These are phyloP conservation scores for Amanita polypyramis DNA, from an alignment of 768 basidiomycete genomes.

Conservation along the genomic window DNA sequence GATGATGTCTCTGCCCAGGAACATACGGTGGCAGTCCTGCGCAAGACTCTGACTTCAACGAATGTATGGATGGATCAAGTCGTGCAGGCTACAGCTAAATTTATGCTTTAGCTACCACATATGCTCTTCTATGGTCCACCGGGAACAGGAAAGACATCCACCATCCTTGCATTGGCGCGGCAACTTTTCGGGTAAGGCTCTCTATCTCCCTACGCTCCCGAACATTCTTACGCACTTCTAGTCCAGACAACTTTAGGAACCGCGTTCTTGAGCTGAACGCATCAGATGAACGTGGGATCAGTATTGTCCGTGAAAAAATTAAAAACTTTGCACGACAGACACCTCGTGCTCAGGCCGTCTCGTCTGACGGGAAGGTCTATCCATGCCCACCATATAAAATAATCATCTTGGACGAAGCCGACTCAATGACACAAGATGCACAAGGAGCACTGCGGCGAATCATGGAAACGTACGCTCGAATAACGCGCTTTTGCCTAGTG, in stretches of 20 bases:
- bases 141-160: slow-evolving; percentile 97
- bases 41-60: slow-evolving; percentile 82
- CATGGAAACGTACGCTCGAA: slow-evolving; percentile 98
- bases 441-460: slow-evolving; percentile 95
- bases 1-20: slow-evolving; percentile 98
- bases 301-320: slow-evolving; percentile 96
- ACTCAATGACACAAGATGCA: slow-evolving; percentile 99
- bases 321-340: slow-evolving; percentile 95
- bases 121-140: slow-evolving; percentile 99
- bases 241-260: slow-evolving; percentile 88
- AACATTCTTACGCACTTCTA: slow-evolving; percentile 17
- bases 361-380: slow-evolving; percentile 77
- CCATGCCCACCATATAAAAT: slow-evolving; percentile 99
- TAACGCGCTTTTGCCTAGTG: slow-evolving; percentile 95
- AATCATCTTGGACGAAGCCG: slow-evolving; percentile 96
- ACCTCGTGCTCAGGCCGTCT: slow-evolving; percentile 61
- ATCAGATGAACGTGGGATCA: slow-evolving; percentile 96
- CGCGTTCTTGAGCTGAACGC: slow-evolving; percentile 97
- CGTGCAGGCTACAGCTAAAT: slow-evolving; percentile 8
- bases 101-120: slow-evolving; percentile 72
- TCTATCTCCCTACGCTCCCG: neutral
- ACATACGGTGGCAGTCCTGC: slow-evolving; percentile 86
- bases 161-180: slow-evolving; percentile 86
- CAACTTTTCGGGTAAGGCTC: slow-evolving; percentile 85
- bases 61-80: slow-evolving; percentile 46